A percentile compares a stretch with the other conserved stretches of the same genome.
Evolutionary conservation across 106 monocot genomes (phyloP).

Genomic region (Ottelia alismoides): DNA sequence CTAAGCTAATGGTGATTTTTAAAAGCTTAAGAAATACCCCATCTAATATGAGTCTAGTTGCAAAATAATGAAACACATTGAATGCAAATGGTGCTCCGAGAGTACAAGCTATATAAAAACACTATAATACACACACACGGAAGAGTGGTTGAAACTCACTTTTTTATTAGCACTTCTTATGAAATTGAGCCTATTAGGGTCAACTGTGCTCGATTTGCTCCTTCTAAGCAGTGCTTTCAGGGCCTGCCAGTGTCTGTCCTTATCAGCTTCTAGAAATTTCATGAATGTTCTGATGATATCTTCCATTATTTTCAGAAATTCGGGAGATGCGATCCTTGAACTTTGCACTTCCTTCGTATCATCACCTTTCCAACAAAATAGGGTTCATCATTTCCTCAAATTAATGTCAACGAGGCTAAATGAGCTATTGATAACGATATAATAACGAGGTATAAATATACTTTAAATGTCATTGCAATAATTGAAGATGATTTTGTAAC

Average conservation of each 20-base stretch:
- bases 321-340: constrained; percentile 28
- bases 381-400: too few species aligned
- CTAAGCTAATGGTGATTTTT: not conserved
- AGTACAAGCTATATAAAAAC: too few species aligned
- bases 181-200: constrained; percentile 25
- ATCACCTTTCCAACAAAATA: constrained; percentile 30
- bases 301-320: constrained; percentile 48
- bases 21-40: too few species aligned
- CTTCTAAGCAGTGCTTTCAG: constrained; percentile 37
- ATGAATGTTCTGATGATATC: constrained; percentile 69
- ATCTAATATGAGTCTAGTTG: too few species aligned
- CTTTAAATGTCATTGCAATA: not conserved
- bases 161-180: constrained; percentile 63
- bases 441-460: too few species aligned
- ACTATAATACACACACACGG: too few species aligned
- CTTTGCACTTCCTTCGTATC: constrained; percentile 21
- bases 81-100: too few species aligned
- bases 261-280: constrained; percentile 74
- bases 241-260: constrained; percentile 28
- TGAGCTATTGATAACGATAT: too few species aligned
- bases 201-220: constrained; percentile 16
- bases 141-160: constrained; percentile 27
- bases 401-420: too few species aligned
- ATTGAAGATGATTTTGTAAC: not conserved
- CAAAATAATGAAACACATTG: too few species aligned